Evolutionary conservation across 306 rosid species (phyloP).

Genomic region (Gynostemma pentaphyllum): DNA sequence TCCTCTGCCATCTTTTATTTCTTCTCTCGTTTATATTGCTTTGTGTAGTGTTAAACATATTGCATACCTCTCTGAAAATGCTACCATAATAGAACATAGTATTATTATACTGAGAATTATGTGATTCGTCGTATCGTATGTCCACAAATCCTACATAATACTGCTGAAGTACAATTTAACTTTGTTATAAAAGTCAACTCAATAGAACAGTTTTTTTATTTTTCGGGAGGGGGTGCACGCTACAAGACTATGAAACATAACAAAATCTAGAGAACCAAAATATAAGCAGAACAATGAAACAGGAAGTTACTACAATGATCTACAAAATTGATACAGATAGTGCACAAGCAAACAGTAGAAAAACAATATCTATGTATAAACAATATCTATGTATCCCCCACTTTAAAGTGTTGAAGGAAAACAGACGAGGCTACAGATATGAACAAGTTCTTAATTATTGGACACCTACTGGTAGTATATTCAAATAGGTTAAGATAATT

Average conservation of each 20-base stretch:
- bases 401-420: not conserved
- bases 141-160: not conserved
- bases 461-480: not conserved
- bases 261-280: not conserved
- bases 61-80: too few species aligned
- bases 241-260: not conserved
- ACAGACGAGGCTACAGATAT: not conserved
- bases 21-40: too few species aligned
- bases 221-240: not conserved
- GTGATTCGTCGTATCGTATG: too few species aligned
- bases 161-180: not conserved
- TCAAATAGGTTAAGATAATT: not conserved
- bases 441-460: not conserved
- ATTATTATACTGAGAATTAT: too few species aligned
- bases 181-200: not conserved
- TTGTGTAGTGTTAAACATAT: too few species aligned
- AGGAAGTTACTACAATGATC: not conserved
- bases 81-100: too few species aligned
- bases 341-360: not conserved
- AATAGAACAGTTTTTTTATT: too few species aligned
- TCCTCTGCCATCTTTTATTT: too few species aligned
- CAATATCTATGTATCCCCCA: not conserved
- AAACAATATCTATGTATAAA: not conserved
- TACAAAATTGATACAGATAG: not conserved
- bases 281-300: not conserved